Evolutionary conservation across 1,284 basidiomycete species (phyloP).

Genomic region (Porodaedalea pini): DNA sequence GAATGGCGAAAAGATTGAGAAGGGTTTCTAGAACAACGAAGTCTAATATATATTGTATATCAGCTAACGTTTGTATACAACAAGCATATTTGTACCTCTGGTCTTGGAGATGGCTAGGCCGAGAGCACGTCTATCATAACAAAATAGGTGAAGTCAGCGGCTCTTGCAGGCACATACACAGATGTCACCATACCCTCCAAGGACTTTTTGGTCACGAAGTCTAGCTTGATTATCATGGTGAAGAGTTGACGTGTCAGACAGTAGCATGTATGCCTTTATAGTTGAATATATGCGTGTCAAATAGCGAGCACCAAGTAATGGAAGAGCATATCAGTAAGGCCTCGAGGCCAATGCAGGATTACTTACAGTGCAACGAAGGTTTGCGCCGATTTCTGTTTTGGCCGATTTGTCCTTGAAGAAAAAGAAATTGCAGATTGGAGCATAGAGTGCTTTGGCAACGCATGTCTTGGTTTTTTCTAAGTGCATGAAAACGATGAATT

Average conservation of each 20-base stretch:
- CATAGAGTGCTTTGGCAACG: conserved; percentile 28
- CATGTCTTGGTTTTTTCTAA: conserved; percentile 17
- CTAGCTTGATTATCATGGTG: conserved; percentile 30
- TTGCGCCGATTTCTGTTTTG: conserved; percentile 27
- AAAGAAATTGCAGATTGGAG: conserved; percentile 31
- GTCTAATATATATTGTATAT: conserved; percentile 34
- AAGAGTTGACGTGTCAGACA: conserved; percentile 31
- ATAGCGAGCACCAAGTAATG: too few relatives aligned
- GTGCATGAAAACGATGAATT: conserved; percentile 1
- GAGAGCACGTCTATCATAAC: conserved; percentile 30
- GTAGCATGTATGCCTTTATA: conserved; percentile 33
- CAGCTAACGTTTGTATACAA: neutral
- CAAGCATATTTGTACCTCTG: conserved; percentile 27
- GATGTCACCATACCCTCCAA: conserved; percentile 35
- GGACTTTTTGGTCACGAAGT: conserved; percentile 31
- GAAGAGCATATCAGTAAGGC: neutral
- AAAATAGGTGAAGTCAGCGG: conserved; percentile 11
- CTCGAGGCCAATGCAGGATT: neutral
- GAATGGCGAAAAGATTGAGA: conserved; percentile 50
- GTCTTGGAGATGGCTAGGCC: conserved; percentile 33
- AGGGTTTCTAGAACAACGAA: conserved; percentile 55
- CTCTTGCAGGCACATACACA: neutral
- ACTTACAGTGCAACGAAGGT: conserved; percentile 14
- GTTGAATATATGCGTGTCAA: conserved; percentile 31
- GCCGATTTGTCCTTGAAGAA: conserved; percentile 27